phyloP scores from a whole-genome alignment of 352 stramenopile species.

The Phytophthora tentaculata region DNA sequence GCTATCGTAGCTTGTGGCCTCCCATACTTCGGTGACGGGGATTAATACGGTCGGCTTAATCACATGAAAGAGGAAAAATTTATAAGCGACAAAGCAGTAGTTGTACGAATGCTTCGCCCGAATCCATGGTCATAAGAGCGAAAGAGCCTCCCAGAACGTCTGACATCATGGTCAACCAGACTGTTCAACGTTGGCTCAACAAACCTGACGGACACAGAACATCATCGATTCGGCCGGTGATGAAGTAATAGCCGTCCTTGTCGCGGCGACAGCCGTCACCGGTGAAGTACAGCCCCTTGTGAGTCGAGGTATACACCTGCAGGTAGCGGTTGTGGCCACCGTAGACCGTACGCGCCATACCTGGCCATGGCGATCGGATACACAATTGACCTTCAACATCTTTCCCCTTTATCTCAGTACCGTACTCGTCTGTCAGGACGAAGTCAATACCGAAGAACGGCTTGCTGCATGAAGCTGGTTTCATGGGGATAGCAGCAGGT shows the following conservation, averaged over 20 bases:
- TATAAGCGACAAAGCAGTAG: no score
- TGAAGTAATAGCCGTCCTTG: constrained; percentile 98
- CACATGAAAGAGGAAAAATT: no score
- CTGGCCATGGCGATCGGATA: constrained; percentile 96
- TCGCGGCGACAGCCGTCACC: constrained; percentile 90
- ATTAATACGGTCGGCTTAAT: no score
- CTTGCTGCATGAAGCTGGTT: constrained; percentile 94
- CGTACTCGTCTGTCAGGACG: constrained; percentile 80
- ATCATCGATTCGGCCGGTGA: constrained; percentile 98
- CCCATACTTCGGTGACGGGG: no score
- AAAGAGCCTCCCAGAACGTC: no score
- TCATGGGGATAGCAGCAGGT: constrained; percentile 88
- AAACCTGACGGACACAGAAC: constrained; percentile 95
- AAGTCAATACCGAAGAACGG: constrained; percentile 97
- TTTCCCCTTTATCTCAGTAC: constrained; percentile 88
- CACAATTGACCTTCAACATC: constrained; percentile 95
- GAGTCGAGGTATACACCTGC: constrained; percentile 95
- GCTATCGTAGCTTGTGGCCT: no score
- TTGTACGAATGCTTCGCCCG: no score
- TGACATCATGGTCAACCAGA: no score
- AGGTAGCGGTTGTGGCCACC: constrained; percentile 96
- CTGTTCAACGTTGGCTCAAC: constrained; percentile 90
- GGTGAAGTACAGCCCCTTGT: constrained; percentile 98
- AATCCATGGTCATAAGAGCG: no score
- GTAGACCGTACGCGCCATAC: constrained; percentile 95